These are phyloP conservation scores for Knufia fluminis DNA, from an alignment of 2,329 filamentous ascomycete species.

Conservation along the genomic window DNA sequence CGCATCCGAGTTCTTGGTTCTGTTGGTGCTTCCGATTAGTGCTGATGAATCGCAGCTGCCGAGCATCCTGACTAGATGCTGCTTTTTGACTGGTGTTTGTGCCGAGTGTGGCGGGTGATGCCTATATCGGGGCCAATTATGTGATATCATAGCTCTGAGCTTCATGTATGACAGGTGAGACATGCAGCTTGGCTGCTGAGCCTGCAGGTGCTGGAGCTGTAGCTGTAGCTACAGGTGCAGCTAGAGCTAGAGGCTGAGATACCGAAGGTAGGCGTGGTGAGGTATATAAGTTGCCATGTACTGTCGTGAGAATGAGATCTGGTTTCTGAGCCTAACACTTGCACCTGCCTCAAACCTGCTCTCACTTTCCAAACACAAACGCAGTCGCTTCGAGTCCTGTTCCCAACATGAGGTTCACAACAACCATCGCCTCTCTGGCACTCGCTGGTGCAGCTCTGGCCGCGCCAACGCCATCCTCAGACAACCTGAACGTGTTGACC, in stretches of 20 bases:
- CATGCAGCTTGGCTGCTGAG: conserved; percentile 1
- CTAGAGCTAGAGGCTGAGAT: not conserved
- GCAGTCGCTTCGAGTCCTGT: not conserved
- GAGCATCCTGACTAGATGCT: too few relatives aligned
- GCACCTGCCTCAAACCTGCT: not conserved
- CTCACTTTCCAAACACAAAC: not conserved
- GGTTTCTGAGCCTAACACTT: not conserved
- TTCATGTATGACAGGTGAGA: not conserved
- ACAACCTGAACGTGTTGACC: too few relatives aligned
- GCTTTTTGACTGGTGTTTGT: too few relatives aligned
- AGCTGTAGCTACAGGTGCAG: not conserved
- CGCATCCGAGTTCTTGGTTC: too few relatives aligned
- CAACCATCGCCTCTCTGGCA: not conserved
- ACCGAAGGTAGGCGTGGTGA: not conserved
- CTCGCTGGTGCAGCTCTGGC: not conserved
- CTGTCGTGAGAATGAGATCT: not conserved
- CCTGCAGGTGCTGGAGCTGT: not conserved
- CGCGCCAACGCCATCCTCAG: not conserved
- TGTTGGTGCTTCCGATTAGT: too few relatives aligned
- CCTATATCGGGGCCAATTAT: not conserved
- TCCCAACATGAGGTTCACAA: not conserved
- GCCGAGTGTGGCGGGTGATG: not conserved
- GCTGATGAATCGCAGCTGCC: too few relatives aligned
- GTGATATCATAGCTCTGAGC: not conserved
- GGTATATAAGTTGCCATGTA: not conserved